A percentile compares a stretch with the other conserved stretches of the same genome.
phyloP scores from a whole-genome alignment of 306 rosid genomes.

The Gastrolobium bilobum region DNA sequence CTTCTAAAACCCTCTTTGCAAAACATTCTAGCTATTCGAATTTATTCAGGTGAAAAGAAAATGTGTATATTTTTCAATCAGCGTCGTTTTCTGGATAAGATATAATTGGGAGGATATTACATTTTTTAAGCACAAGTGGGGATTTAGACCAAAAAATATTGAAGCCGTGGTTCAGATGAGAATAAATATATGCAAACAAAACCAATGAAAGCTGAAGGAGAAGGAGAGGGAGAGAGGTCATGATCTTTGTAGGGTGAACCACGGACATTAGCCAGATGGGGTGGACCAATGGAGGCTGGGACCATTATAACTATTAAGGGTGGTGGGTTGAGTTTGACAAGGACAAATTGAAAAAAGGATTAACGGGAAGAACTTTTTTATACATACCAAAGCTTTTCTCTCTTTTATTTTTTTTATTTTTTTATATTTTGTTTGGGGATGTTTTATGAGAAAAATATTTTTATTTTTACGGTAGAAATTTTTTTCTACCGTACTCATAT shows the following conservation, averaged over 20 bases:
- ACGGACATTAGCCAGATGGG: constrained; percentile 64
- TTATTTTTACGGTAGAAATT: no score
- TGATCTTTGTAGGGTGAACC: constrained; percentile 75
- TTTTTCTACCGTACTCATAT: no score
- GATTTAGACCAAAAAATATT: constrained; percentile 48
- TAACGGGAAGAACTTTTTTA: constrained; percentile 29
- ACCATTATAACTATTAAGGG: constrained; percentile 48
- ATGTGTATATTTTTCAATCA: constrained; percentile 1
- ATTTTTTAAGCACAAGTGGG: constrained; percentile 44
- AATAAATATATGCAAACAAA: constrained; percentile 55
- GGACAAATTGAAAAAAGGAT: constrained; percentile 22
- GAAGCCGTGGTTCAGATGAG: constrained; percentile 41
- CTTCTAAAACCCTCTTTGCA: no score
- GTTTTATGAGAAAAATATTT: no score
- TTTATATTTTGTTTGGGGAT: neutral
- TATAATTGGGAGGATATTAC: neutral
- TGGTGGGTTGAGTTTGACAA: constrained; percentile 41
- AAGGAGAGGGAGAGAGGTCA: constrained; percentile 50
- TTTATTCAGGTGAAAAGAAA: constrained; percentile 54
- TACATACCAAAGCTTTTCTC: neutral
- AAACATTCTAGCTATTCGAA: neutral
- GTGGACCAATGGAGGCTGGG: constrained; percentile 56
- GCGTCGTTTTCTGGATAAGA: constrained; percentile 40
- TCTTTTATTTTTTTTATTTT: no score
- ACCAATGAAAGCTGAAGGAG: constrained; percentile 40